A percentile compares a stretch with the other conserved stretches of the same genome.
Evolutionary conservation across 768 basidiomycete genomes (phyloP).

Genomic region (Hortiboletus campestris): DNA sequence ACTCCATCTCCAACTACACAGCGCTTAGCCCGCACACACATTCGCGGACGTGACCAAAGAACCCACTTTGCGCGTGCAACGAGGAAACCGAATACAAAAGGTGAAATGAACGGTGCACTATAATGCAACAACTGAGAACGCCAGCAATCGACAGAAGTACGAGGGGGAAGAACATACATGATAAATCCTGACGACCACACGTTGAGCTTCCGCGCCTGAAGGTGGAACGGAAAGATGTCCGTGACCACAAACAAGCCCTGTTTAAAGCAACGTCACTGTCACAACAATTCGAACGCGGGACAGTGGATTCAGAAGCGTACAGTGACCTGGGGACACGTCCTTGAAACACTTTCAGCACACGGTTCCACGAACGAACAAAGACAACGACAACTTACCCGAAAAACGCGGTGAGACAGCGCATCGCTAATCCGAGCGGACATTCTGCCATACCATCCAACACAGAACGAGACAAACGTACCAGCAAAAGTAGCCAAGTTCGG

Average conservation of each 20-base stretch:
- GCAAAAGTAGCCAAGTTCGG: constrained; percentile 48
- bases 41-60: too few species aligned
- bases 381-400: constrained; percentile 25
- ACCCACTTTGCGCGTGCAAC: constrained; percentile 27
- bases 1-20: constrained; percentile 46
- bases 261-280: neutral
- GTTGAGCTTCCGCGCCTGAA: constrained; percentile 51
- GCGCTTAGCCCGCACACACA: neutral
- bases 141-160: constrained; percentile 26
- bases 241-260: constrained; percentile 46
- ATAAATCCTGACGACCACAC: constrained; percentile 56
- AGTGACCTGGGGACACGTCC: constrained; percentile 53
- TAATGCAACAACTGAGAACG: constrained; percentile 23
- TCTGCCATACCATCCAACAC: neutral
- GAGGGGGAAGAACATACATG: constrained; percentile 43
- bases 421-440: constrained; percentile 15
- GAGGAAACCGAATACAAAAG: constrained; percentile 31
- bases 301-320: constrained; percentile 23
- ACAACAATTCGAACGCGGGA: neutral
- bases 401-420: constrained; percentile 33
- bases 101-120: constrained; percentile 31
- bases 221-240: constrained; percentile 54
- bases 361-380: neutral
- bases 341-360: constrained; percentile 10
- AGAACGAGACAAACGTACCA: constrained; percentile 25